Evolutionary conservation across 1,284 basidiomycete species (phyloP).

Genomic region (Apiotrichum porosum): DNA sequence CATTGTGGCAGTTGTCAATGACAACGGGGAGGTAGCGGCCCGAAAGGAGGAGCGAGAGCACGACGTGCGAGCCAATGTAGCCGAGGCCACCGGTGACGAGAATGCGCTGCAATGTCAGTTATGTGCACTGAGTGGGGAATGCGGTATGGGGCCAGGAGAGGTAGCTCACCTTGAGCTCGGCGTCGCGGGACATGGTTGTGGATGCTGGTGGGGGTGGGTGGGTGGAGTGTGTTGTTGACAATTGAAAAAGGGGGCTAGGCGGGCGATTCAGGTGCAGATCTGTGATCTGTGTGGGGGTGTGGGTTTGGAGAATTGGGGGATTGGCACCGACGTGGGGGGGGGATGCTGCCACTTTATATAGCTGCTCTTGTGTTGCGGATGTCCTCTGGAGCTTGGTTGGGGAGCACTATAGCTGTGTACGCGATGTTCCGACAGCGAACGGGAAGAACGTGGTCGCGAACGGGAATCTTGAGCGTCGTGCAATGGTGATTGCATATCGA

Average conservation of each 20-base stretch:
- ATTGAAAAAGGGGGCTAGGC: neutral
- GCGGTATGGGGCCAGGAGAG: no score
- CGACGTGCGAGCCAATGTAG: slow-evolving; percentile 78
- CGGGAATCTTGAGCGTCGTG: no score
- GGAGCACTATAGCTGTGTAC: no score
- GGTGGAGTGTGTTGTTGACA: neutral
- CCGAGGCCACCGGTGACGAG: slow-evolving; percentile 48
- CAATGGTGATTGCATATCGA: no score
- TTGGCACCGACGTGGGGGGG: no score
- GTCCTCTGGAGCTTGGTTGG: no score
- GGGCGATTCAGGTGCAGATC: neutral
- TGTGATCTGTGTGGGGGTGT: neutral
- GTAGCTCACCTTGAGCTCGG: slow-evolving; percentile 15
- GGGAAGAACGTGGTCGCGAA: no score
- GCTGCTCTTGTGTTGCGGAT: no score
- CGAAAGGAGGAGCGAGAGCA: slow-evolving; percentile 78
- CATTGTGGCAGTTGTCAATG: slow-evolving; percentile 92
- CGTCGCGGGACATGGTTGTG: slow-evolving; percentile 5
- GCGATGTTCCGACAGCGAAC: no score
- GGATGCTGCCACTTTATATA: no score
- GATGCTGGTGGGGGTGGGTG: neutral
- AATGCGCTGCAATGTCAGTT: slow-evolving; percentile 26
- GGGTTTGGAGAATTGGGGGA: neutral
- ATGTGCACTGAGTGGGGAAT: no score
- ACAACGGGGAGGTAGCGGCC: slow-evolving; percentile 84